Base-by-base conservation (phyloP, 2,329 filamentous ascomycete genomes). In the Colletotrichum sp. region DNA sequence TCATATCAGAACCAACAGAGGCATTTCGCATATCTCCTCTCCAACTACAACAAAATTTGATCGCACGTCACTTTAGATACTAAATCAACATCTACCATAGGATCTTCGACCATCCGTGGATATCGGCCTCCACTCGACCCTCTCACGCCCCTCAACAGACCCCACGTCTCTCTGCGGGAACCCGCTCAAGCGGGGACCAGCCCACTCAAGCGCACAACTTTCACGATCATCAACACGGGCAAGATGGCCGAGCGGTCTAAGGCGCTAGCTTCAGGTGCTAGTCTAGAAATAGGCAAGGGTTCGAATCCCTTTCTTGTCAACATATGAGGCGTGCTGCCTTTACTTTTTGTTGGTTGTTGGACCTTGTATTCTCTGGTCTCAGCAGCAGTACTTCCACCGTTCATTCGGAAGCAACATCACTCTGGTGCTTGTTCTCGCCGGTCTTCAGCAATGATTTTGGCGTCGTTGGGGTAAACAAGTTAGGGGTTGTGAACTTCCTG, bases 41-140 rank as follows among this genome's bases (percentile, higher is more conserved):
- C 8, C 3, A 12, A n/a, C 39, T 5, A 1, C 9, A 3, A n/a
- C 8, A 0, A 3, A 8, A 44, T 44, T n/a, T 44, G 9, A 1
- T 4, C 5, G 0, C 1, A 44, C 18, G 1, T n/a, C 8, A 44
- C 0, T 6, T 44, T 0, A 10, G 5, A 4, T 12, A 44, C 18
- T 6, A n/a, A n/a, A 6, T n/a, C 18, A n/a, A 44, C 16, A 8
- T 18, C 36, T 15, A 16, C 8, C 4, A 39, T 4, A 39, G 4
- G 7, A 18, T 16, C 7, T 1, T 9, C 39, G 18, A 5, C 5
- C 39, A 44, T 13, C n/a, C 0, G n/a, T 48, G 44, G 8, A 7
- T 3, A 0, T 18, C 8, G 0, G 44, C 44, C n/a, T 48, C 44
- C 44, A 48, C n/a, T 22, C 3, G 0, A 3, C 18, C 39, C 39